phyloP scores from a whole-genome alignment of 768 basidiomycete genomes.

The Kwoniella sp. region DNA sequence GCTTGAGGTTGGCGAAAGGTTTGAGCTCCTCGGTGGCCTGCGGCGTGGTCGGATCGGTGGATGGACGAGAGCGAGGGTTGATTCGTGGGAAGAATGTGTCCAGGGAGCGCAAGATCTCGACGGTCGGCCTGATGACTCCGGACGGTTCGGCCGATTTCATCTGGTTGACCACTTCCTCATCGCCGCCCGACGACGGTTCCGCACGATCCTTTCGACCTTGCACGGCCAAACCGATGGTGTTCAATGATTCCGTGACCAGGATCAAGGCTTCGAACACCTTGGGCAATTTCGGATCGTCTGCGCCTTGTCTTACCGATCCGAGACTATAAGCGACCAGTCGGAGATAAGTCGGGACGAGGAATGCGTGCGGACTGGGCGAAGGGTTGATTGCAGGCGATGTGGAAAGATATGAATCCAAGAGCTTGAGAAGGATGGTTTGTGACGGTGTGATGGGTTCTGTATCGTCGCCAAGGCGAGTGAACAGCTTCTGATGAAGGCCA shows the following conservation, averaged over 20 bases:
- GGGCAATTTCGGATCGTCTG: constrained; percentile 63
- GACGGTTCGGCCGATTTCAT: constrained; percentile 42
- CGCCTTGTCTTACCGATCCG: constrained; percentile 16
- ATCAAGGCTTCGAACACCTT: constrained; percentile 75
- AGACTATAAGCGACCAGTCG: constrained; percentile 57
- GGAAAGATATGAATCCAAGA: constrained; percentile 75
- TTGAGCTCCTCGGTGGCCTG: constrained; percentile 47
- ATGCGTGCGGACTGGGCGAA: constrained; percentile 41
- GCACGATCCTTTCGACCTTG: constrained; percentile 53
- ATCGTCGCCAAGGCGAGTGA: constrained; percentile 58
- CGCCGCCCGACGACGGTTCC: constrained; percentile 5
- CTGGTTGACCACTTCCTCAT: constrained; percentile 16
- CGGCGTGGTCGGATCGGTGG: constrained; percentile 55
- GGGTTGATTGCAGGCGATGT: background rate
- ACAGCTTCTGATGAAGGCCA: constrained; percentile 61
- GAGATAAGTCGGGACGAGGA: constrained; percentile 63
- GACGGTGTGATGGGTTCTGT: constrained; percentile 75
- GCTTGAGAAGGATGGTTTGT: constrained; percentile 80
- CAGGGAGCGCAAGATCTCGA: constrained; percentile 70
- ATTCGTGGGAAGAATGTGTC: constrained; percentile 80
- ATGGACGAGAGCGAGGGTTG: constrained; percentile 55
- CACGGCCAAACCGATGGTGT: constrained; percentile 57
- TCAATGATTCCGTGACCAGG: constrained; percentile 69
- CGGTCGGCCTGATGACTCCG: constrained; percentile 58
- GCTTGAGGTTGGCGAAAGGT: constrained; percentile 78